Evolutionary conservation across 1,139 yeast genomes (phyloP), one percentile per base, ranked within the genome.

Genomic region (Suhomyces wounanorum): DNA sequence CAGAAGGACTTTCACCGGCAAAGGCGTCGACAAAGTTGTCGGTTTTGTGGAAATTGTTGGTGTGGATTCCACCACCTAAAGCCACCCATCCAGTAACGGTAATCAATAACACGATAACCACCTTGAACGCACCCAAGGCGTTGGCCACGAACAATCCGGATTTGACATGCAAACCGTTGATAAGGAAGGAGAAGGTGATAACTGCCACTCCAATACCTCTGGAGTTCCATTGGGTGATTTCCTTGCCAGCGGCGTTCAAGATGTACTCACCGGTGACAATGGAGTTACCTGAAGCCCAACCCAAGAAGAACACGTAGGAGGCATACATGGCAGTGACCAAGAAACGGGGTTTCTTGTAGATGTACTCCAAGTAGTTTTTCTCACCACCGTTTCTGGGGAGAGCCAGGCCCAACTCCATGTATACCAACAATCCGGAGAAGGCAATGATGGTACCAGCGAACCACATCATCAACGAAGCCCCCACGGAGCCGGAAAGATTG

Each of bases 301-400:
- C 96, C 52, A 89, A 75, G 63, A 88, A 79, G 62, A 89, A 85
- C 25, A 84, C 85, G 62, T 88, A 87, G 4, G 90, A 69, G 1
- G 89, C 90, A 63, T 87, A 89, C 83, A 87, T 82, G 48, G 89
- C 84, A 18, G 89, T 82, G 45, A 85, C 78, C 53, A 89, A 75
- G 60, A 84, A 85, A 62, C 77, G 81, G 28, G 96, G 96, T 61
- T 78, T 81, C 48, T 73, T 76, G 70, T 78, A 89, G 55, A 88
- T 82, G 60, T 81, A 84, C 66, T 88, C 95, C 59, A 89, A 74
- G 65, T 89, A 89, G 63, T 87, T 87, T 70, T 89, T 88, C 65
- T 89, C 96, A 57, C 96, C 96, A 57, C 96, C 96, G 62, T 89
- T 88, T 67, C 87, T 82, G 33, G 95, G 94, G 56, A 89, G 82